Evolutionary conservation across 352 stramenopile genomes (phyloP), one percentile per base, ranked within the genome.

Genomic region (Halophytophthora polymorphica): DNA sequence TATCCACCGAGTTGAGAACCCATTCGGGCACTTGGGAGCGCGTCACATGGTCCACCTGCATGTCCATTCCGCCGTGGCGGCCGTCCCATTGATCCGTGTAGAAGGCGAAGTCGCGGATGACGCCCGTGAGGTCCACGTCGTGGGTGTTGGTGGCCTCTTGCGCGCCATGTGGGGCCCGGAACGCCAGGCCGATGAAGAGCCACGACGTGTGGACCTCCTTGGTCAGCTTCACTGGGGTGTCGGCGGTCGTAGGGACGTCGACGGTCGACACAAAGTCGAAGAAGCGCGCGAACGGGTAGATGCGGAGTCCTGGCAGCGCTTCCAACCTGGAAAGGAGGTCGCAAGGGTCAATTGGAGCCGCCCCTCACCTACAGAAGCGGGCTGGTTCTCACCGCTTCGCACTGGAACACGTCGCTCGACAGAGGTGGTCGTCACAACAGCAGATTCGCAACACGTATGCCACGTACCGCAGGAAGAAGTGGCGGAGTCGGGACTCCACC

Each of bases 401-500:
- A 31, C 6, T 44, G 2, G 15, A 23, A 29, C 25, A 31, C 25
- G 4, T 31, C 25, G 25, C 50, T 25, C 46, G 7, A 40, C 17
- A 17, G 17, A 35, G 22, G 43, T 11, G n/a, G 34, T 17, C 21
- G 17, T 8, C 15, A 12, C 5, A 22, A n/a, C 42, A 8, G 36
- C 19, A 46, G 21, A 36, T 18, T 33, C 29, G 34, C 34, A 22
- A 31, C 3, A 37, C 11, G 11, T 33, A 40, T 11, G 10, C 7
- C 3, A 58, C 64, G 36, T 65, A 93, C 81, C 78, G 63, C 43
- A 91, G 61, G 37, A 96, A 82, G 17, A 96, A 69, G 39, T 89
- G 77, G 6, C 86, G 77, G 33, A 96, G 59, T 10, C 84, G 73
- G 11, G 85, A 96, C 52, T 95, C 86, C 34, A 94, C 77, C 86